Evolutionary conservation across 805 yeast species (phyloP), one percentile per base, ranked within the genome.

Genomic region (Candida michaelii): DNA sequence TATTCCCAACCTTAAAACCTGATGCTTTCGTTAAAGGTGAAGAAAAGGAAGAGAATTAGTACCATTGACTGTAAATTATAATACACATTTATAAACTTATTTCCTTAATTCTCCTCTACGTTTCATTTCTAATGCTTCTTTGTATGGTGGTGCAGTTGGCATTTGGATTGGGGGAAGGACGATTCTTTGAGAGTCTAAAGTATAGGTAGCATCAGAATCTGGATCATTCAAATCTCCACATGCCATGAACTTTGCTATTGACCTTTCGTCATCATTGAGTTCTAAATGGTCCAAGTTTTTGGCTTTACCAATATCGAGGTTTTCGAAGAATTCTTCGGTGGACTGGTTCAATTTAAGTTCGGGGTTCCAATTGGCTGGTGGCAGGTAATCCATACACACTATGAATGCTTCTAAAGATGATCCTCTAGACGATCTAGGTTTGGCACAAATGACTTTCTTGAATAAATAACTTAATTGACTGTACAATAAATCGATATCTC

Each of bases 1-100:
- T 93, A 67, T 91, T 91, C 95, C 99, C 99, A 69, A 90, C 98
- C 49, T 88, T 91, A 81, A 93, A 90, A 77, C 99, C 98, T 35
- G 99, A 93, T 56, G 68, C 66, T 43, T 59, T 54, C 45, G 64
- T 55, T 36, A 65, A 67, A 54, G 71, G 69, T 47, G 71, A 65
- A 45, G 67, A 63, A 19, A 51, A 51, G 39, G 27, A 13, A 35
- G 52, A 46, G 25, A 48, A 49, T 32, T 51, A 51, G 21, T 12
- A 14, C 27, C 13, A 32, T 12, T 6, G 21, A 16, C 25, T 8
- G 13, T 18, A 32, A 14, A 32, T 18, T 35, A 17, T n/a, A 8
- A 24, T 14, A 38, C 21, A 23, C 27, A 25, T 25, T 11, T 25
- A 25, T 18, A 37, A 13, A 9, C n/a, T 37, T 37, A 21, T 17